phyloP scores from a whole-genome alignment of 2,329 filamentous ascomycete species.

The Aureobasidium musti region DNA sequence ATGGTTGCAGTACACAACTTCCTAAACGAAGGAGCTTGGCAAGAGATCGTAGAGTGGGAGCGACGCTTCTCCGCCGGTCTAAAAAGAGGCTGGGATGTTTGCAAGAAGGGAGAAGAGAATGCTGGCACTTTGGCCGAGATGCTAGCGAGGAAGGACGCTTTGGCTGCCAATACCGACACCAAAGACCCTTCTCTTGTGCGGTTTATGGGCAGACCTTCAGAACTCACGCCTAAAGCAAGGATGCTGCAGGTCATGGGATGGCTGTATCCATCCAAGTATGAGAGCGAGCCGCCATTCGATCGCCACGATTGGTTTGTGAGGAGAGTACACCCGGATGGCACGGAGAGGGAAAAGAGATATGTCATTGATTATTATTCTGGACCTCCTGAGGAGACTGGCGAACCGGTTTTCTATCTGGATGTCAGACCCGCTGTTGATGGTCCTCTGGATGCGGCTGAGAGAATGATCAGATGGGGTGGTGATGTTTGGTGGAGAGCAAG shows the following conservation, averaged over 20 bases:
- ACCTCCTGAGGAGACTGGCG: slow-evolving; percentile 79
- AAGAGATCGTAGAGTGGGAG: slow-evolving; percentile 94
- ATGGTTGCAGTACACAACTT: slow-evolving; percentile 99
- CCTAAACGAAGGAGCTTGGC: slow-evolving; percentile 95
- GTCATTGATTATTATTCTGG: slow-evolving; percentile 96
- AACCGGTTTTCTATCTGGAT: slow-evolving; percentile 94
- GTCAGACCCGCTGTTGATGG: slow-evolving; percentile 86
- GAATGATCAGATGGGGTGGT: slow-evolving; percentile 83
- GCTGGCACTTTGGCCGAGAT: slow-evolving; percentile 35
- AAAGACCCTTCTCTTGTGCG: slow-evolving; percentile 72
- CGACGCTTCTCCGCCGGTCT: slow-evolving; percentile 77
- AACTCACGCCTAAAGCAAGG: slow-evolving; percentile 87
- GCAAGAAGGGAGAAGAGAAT: slow-evolving; percentile 41
- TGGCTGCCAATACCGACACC: slow-evolving; percentile 38
- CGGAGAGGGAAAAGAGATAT: slow-evolving; percentile 79
- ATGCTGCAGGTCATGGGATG: slow-evolving; percentile 78
- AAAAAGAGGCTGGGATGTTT: slow-evolving; percentile 47
- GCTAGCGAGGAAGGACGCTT: slow-evolving; percentile 34
- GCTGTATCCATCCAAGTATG: slow-evolving; percentile 77
- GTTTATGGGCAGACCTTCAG: slow-evolving; percentile 86
- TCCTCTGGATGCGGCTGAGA: slow-evolving; percentile 76
- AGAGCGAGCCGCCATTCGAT: slow-evolving; percentile 84
- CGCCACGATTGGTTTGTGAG: slow-evolving; percentile 96
- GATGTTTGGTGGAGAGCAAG: slow-evolving; percentile 92
- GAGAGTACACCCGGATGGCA: slow-evolving; percentile 64